Evolutionary conservation across 2,329 filamentous ascomycete species (phyloP).

Genomic region (Colletotrichum camelliae): DNA sequence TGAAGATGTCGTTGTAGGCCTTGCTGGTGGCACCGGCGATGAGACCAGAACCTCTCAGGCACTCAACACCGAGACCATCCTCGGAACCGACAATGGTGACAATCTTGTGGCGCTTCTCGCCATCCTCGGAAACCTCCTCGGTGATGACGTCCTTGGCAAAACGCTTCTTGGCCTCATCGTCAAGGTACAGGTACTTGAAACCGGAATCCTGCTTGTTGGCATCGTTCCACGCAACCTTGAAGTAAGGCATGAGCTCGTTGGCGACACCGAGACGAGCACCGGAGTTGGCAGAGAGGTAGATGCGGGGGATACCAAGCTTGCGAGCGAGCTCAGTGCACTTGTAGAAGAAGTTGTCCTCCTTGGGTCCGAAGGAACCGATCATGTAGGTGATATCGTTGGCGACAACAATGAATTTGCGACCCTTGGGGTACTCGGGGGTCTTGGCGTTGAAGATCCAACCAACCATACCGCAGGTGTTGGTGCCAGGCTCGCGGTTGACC

Average conservation of each 20-base stretch:
- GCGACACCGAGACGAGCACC: constrained; percentile 97
- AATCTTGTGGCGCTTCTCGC: constrained; percentile 92
- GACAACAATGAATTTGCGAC: constrained; percentile 91
- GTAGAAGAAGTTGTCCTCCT: constrained; percentile 98
- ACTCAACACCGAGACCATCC: constrained; percentile 97
- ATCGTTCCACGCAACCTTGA: constrained; percentile 97
- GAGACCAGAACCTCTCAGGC: constrained; percentile 93
- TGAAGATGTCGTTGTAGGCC: constrained; percentile 99
- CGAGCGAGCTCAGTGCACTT: constrained; percentile 97
- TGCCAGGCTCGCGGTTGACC: constrained; percentile 92
- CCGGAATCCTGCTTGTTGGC: constrained; percentile 79
- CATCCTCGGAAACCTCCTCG: constrained; percentile 83
- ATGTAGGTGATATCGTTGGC: constrained; percentile 99
- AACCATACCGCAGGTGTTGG: constrained; percentile 97
- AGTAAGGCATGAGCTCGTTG: constrained; percentile 95
- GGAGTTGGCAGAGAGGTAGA: constrained; percentile 98
- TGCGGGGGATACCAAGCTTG: constrained; percentile 92
- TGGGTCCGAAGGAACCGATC: constrained; percentile 96
- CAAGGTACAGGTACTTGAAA: constrained; percentile 97
- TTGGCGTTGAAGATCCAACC: constrained; percentile 95
- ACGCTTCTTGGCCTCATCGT: constrained; percentile 81
- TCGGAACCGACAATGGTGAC: constrained; percentile 91
- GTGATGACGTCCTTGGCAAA: constrained; percentile 81
- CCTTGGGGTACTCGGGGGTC: constrained; percentile 93
- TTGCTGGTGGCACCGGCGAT: constrained; percentile 97